Base-by-base conservation (phyloP, 495 filamentous ascomycete species). In the Lasiosphaeriaceae sp. region DNA sequence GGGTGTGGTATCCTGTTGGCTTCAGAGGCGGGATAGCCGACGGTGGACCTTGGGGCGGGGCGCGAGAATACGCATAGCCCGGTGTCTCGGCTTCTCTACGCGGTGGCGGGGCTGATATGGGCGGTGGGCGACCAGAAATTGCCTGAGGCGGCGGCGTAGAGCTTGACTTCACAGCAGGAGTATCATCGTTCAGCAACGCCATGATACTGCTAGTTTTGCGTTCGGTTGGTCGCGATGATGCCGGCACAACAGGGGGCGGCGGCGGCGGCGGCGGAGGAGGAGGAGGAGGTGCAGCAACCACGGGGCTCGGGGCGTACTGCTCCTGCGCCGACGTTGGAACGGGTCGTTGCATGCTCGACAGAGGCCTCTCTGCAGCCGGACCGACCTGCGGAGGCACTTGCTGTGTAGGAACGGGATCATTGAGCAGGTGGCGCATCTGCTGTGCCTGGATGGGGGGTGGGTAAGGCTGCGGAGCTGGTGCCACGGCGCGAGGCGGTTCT, bases 171-270 rank as follows among this genome's bases (percentile, higher is more conserved):
- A 60, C 52, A 29, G 73, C 56, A 11, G 75, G 70, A n/a, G 71
- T 68, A 21, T 78, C 77, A 41, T 78, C 73, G 58, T 80, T 80
- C 20, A 80, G 63, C 47, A 80, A 62, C n/a, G 75, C 72, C 71
- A 78, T 76, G 51, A 80, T 58, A n/a, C 59, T 79, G 49, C 74
- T 78, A 5, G 69, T 74, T 57, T 78, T 78, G n/a, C 72, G 64
- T 57, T 75, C 71, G 0, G 71, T 60, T 2, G 71, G 66, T 14
- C 69, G 71, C 22, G 72, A 39, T 2, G 71, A 57, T 3, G 71
- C 47, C 37, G 71, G 48, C 24, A 67, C 52, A 41, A 61, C 52
- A n/a, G 64, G 61, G 5, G 67, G 56, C 34, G 71, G 65, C 7
- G 68, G 64, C 11, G 69, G 67, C 3, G 69, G 66, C 37, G 74